These are phyloP conservation scores for Massarina eburnea DNA, from an alignment of 2,329 filamentous ascomycete species.

Conservation along the genomic window DNA sequence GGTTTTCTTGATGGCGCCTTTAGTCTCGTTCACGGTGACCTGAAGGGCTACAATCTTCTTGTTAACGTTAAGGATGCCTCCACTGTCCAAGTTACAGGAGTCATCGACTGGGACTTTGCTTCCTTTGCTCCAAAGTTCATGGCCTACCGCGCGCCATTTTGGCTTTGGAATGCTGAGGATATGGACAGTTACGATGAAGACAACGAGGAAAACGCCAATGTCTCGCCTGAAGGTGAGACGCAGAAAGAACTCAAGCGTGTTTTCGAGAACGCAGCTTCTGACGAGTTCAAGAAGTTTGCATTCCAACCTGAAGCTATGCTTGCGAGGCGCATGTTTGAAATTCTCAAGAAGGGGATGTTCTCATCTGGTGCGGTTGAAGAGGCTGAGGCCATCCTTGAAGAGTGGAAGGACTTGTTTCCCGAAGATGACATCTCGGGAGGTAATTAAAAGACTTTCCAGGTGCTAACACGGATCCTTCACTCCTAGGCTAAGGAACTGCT, in stretches of 20 bases:
- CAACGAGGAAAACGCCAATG: slow-evolving; percentile 19
- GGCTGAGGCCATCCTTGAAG: slow-evolving; percentile 5
- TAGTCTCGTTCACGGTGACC: slow-evolving; percentile 26
- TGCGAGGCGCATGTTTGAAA: slow-evolving; percentile 12
- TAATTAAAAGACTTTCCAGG: no score
- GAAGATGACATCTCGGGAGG: no score
- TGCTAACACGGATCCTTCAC: no score
- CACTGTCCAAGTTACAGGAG: slow-evolving; percentile 17
- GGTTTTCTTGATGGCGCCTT: slow-evolving; percentile 12
- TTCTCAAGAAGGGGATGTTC: slow-evolving; percentile 6
- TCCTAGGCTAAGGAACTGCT: no score
- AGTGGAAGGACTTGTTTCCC: slow-evolving; percentile 12
- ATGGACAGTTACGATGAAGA: slow-evolving; percentile 7
- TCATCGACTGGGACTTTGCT: slow-evolving; percentile 42
- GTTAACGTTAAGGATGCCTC: slow-evolving; percentile 12
- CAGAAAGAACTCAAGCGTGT: slow-evolving; percentile 23
- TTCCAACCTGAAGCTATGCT: slow-evolving; percentile 26
- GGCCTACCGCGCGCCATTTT: slow-evolving; percentile 32
- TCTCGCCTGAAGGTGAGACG: slow-evolving; percentile 5
- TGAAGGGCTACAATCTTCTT: slow-evolving; percentile 32
- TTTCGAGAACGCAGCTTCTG: slow-evolving; percentile 30
- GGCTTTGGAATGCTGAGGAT: slow-evolving; percentile 31
- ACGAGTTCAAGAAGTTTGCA: slow-evolving; percentile 22
- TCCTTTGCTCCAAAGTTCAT: slow-evolving; percentile 35
- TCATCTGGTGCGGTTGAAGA: not conserved